These are phyloP conservation scores for Cladorrhinum sp. DNA, from an alignment of 2,329 filamentous ascomycete genomes.

Conservation along the genomic window DNA sequence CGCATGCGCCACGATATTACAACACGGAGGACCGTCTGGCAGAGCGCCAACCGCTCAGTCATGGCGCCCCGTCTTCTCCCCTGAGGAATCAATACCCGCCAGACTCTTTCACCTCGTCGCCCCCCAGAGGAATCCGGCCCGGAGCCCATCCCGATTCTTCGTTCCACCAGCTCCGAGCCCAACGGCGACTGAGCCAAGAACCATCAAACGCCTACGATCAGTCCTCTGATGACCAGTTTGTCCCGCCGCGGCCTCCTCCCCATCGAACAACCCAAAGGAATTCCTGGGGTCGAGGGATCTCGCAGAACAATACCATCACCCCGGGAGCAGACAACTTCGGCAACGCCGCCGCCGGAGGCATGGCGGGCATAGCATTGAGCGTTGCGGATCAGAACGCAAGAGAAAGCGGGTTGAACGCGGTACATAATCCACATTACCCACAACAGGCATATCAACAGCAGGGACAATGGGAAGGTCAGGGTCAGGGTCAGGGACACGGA, in stretches of 20 bases:
- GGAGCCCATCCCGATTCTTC: conserved; percentile 39
- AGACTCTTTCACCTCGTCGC: conserved; percentile 22
- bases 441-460: conserved; percentile 30
- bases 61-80: conserved; percentile 3
- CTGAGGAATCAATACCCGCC: conserved; percentile 21
- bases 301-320: conserved; percentile 47
- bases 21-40: conserved; percentile 24
- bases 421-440: conserved; percentile 40
- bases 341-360: conserved; percentile 59
- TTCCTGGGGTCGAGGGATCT: conserved; percentile 25
- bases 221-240: conserved; percentile 24
- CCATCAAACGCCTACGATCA: conserved; percentile 25
- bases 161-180: conserved; percentile 35
- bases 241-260: conserved; percentile 29
- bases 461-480: conserved; percentile 21
- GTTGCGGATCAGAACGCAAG: conserved; percentile 63
- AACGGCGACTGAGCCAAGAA: conserved; percentile 34
- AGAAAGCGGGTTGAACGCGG: conserved; percentile 62
- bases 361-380: conserved; percentile 64
- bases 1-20: conserved; percentile 21
- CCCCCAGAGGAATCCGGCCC: conserved; percentile 17
- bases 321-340: conserved; percentile 67
- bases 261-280: conserved; percentile 24
- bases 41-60: conserved; percentile 26
- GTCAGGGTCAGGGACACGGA: too few relatives aligned